Evolutionary conservation across 2,329 filamentous ascomycete species (phyloP).

Genomic region (Xylariaceae sp.): DNA sequence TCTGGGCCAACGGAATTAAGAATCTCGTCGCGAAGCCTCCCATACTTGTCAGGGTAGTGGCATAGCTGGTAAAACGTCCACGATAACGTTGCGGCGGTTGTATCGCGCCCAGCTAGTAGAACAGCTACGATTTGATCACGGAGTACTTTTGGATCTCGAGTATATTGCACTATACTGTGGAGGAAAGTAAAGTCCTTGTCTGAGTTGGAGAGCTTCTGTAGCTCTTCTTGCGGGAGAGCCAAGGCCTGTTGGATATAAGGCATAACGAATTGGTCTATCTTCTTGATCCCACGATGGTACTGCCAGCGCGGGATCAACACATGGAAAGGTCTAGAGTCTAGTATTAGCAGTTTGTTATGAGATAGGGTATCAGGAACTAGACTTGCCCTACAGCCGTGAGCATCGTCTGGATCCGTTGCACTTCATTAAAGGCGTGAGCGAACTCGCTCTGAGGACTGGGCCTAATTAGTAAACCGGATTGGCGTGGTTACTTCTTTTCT

Average conservation of each 20-base stretch:
- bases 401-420: constrained; percentile 70
- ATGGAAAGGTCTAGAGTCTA: constrained; percentile 61
- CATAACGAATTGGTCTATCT: constrained; percentile 72
- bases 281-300: constrained; percentile 67
- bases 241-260: constrained; percentile 73
- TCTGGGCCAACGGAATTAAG: constrained; percentile 58
- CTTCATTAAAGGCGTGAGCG: constrained; percentile 71
- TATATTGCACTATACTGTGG: constrained; percentile 75
- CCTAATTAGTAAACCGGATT: constrained; percentile 24
- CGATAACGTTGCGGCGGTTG: constrained; percentile 69
- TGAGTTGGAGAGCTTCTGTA: constrained; percentile 71
- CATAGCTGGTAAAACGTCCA: constrained; percentile 73
- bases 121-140: constrained; percentile 77
- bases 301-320: constrained; percentile 61
- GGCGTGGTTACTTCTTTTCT: neutral
- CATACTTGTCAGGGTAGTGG: constrained; percentile 60
- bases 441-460: constrained; percentile 62
- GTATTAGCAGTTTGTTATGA: constrained; percentile 24
- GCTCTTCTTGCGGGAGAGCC: constrained; percentile 65
- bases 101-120: constrained; percentile 74
- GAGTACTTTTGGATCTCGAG: constrained; percentile 65
- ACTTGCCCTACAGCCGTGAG: constrained; percentile 56
- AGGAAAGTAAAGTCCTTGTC: constrained; percentile 75
- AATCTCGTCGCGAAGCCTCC: constrained; percentile 68
- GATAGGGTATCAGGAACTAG: no score